A percentile compares a stretch with the other conserved stretches of the same genome.
phyloP scores from a whole-genome alignment of 139 green algal genomes.

The Nannochloris sp. region DNA sequence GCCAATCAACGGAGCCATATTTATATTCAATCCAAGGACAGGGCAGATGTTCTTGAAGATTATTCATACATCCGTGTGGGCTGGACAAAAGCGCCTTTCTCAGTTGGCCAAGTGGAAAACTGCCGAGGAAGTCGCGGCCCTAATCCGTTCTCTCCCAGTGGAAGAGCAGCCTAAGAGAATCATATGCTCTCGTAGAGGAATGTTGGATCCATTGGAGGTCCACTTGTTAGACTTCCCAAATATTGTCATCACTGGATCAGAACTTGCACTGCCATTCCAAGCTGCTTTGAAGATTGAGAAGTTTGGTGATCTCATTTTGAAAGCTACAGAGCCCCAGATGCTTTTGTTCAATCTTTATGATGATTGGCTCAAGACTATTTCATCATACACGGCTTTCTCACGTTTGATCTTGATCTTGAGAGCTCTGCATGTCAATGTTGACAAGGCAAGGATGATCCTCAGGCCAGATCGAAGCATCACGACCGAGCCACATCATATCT shows the following conservation, averaged over 20 bases:
- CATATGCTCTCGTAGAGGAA: conserved; percentile 97
- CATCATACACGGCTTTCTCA: conserved; percentile 96
- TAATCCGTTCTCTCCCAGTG: conserved; percentile 90
- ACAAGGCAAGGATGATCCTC: conserved; percentile 98
- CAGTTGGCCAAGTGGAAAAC: conserved; percentile 99
- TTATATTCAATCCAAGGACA: conserved; percentile 99
- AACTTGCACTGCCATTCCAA: conserved; percentile 99
- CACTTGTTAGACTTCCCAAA: conserved; percentile 99
- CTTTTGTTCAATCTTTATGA: conserved; percentile 99
- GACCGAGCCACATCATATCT: conserved; percentile 97
- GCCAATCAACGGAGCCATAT: conserved; percentile 84
- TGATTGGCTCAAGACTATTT: conserved; percentile 97
- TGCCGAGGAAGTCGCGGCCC: conserved; percentile 93
- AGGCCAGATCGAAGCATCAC: conserved; percentile 89
- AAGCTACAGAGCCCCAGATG: conserved; percentile 94
- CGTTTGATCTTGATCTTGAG: conserved; percentile 96
- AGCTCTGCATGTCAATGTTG: conserved; percentile 95
- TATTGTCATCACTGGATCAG: conserved; percentile 98
- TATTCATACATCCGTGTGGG: conserved; percentile 98
- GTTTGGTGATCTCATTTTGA: conserved; percentile 96
- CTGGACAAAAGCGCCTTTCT: conserved; percentile 95
- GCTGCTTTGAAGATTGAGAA: conserved; percentile 97
- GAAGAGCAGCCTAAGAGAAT: conserved; percentile 99
- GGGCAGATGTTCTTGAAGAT: conserved; percentile 98
- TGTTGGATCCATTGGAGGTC: conserved; percentile 98